Percentiles rank a stretch among this genome's conserved stretches.
Evolutionary conservation across 805 yeast species (phyloP).

Genomic region (Zygosaccharomyces siamensis): DNA sequence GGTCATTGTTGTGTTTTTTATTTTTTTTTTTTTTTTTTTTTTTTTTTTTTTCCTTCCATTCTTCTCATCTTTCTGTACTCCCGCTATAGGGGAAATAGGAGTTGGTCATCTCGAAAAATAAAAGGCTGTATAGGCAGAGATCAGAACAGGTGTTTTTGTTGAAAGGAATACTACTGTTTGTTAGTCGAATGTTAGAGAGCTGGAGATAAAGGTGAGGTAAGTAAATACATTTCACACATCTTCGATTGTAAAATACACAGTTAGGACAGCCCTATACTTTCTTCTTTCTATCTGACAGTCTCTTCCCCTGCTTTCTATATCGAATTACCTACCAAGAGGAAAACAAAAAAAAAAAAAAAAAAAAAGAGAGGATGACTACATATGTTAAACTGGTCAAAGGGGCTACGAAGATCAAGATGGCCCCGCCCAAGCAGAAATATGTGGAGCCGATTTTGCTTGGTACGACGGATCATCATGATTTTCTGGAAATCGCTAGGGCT

Average conservation of each 20-base stretch:
- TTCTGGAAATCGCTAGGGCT: constrained; percentile 63
- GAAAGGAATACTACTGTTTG: too few relatives aligned
- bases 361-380: constrained; percentile 42
- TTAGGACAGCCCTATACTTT: neutral
- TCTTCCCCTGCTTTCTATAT: too few relatives aligned
- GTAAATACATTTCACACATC: too few relatives aligned
- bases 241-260: too few relatives aligned
- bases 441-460: constrained; percentile 80
- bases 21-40: neutral
- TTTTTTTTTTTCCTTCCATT: neutral
- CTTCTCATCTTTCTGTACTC: neutral
- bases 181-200: neutral
- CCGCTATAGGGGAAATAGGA: constrained; percentile 9
- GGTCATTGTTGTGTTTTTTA: neutral
- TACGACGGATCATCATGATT: constrained; percentile 40
- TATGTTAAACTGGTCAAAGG: constrained; percentile 74
- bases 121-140: constrained; percentile 3
- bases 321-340: neutral
- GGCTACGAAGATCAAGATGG: constrained; percentile 74
- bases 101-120: constrained; percentile 7
- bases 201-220: too few relatives aligned
- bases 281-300: neutral
- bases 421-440: constrained; percentile 97
- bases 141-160: neutral
- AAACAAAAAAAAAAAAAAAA: too few relatives aligned